Conservation (phyloP, 495 filamentous ascomycete species). For the Hapsidospora chrysogenum region DNA sequence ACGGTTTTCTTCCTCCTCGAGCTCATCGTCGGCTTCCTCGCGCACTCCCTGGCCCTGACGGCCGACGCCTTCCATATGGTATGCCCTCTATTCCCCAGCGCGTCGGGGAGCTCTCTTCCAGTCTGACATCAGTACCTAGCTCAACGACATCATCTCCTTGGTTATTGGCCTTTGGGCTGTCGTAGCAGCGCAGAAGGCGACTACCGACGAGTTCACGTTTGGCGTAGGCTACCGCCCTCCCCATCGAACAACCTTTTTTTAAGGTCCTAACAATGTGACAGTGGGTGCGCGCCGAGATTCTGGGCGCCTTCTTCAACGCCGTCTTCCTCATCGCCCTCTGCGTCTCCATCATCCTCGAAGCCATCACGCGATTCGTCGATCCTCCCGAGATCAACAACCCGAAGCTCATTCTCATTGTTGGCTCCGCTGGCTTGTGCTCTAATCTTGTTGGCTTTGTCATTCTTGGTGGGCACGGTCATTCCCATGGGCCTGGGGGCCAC, state of each 20-base stretch:
- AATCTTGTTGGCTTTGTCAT: constrained; percentile 81
- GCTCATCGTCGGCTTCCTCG: constrained; percentile 65
- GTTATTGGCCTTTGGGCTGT: constrained; percentile 92
- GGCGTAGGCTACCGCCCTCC: constrained; percentile 40
- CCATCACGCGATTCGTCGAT: constrained; percentile 75
- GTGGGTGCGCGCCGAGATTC: constrained; percentile 96
- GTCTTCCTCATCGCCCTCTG: constrained; percentile 94
- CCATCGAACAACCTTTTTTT: not conserved
- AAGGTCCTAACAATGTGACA: constrained; percentile 8
- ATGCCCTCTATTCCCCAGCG: constrained; percentile 8
- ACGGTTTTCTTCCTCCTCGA: constrained; percentile 78
- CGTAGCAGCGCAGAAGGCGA: constrained; percentile 62
- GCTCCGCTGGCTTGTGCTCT: constrained; percentile 68
- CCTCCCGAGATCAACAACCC: constrained; percentile 73
- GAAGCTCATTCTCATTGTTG: constrained; percentile 71
- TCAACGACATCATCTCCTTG: constrained; percentile 93
- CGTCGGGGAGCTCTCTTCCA: no score
- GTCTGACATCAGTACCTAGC: no score
- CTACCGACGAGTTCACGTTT: constrained; percentile 81
- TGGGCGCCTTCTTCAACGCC: constrained; percentile 89
- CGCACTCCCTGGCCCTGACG: constrained; percentile 81
- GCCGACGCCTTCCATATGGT: constrained; percentile 99
- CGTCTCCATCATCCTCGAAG: constrained; percentile 88
- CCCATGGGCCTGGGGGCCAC: constrained; percentile 45
- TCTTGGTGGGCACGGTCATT: constrained; percentile 85